Percentiles rank a stretch among this genome's conserved stretches.
Evolutionary conservation across 2,329 filamentous ascomycete genomes (phyloP).

Genomic region (Fusarium paranaense): DNA sequence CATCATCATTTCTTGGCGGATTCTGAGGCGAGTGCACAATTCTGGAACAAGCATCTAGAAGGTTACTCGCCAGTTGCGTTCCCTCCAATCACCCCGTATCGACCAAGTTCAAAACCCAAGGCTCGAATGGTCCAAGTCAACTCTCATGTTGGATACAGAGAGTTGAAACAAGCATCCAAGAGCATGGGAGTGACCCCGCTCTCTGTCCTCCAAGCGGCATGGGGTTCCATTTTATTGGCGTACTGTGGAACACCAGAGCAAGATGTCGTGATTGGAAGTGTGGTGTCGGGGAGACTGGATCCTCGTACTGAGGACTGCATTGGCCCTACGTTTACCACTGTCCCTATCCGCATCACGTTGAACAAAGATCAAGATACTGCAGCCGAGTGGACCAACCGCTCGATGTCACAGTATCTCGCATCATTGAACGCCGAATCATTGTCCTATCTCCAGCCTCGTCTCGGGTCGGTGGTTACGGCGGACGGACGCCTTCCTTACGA

Average conservation of each 20-base stretch:
- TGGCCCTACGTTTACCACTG: slow-evolving; percentile 3
- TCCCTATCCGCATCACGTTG: neutral
- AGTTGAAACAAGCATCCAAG: neutral
- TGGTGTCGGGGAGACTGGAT: slow-evolving; percentile 4
- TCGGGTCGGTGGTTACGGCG: neutral
- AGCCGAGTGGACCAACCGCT: neutral
- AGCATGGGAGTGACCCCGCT: slow-evolving; percentile 4
- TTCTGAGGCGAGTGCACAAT: neutral
- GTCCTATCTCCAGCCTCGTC: slow-evolving; percentile 1
- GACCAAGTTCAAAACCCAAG: neutral
- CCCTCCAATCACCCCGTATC: neutral
- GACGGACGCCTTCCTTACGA: slow-evolving; percentile 7
- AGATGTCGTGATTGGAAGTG: slow-evolving; percentile 6
- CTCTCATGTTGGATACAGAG: neutral
- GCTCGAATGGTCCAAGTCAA: neutral
- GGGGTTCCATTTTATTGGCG: slow-evolving; percentile 3
- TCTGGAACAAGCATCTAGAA: slow-evolving; percentile 12
- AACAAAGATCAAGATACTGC: neutral
- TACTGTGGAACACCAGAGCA: slow-evolving; percentile 4
- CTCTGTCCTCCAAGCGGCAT: slow-evolving; percentile 4
- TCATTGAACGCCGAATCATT: slow-evolving; percentile 1
- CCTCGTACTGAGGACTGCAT: slow-evolving; percentile 2
- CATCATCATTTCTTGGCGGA: slow-evolving; percentile 5
- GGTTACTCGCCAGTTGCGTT: neutral
- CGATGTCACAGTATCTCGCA: neutral